Conservation (phyloP, 352 stramenopile species). For the Pseudoperonospora humuli region DNA sequence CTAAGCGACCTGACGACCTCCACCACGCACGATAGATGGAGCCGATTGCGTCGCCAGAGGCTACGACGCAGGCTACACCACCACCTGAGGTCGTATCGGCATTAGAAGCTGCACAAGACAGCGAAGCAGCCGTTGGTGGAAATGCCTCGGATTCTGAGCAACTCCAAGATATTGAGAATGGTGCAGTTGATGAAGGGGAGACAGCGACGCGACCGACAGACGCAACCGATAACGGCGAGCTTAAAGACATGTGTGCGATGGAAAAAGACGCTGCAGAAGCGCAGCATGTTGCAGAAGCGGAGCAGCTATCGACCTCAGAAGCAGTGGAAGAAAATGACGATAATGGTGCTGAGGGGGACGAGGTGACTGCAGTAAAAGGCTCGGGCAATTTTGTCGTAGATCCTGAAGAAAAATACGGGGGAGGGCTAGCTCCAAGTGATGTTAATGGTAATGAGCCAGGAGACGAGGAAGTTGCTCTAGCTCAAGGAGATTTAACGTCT, state of each 20-base stretch:
- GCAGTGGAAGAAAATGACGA: background rate
- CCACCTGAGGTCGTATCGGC: background rate
- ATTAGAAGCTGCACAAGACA: constrained; percentile 1
- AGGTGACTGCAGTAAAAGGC: no score
- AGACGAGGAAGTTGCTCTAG: background rate
- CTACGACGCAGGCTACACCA: constrained; percentile 4
- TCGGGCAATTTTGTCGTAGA: no score
- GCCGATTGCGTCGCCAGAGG: constrained; percentile 4
- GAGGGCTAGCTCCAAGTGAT: no score
- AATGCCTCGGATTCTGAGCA: background rate
- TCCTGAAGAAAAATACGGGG: no score
- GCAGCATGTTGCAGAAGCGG: background rate
- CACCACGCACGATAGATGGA: constrained; percentile 18
- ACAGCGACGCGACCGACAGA: background rate
- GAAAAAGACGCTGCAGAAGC: constrained; percentile 3
- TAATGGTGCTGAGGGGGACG: background rate
- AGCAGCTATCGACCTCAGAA: constrained; percentile 2
- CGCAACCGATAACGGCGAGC: no score
- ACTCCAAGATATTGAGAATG: constrained; percentile 2
- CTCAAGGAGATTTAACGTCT: background rate
- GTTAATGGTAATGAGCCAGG: no score
- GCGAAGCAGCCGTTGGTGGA: background rate
- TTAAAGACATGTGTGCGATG: no score
- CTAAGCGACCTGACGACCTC: background rate
- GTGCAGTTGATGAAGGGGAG: constrained; percentile 1